Conservation (phyloP, 2,329 filamentous ascomycete genomes). For the Penicillium sp. region DNA sequence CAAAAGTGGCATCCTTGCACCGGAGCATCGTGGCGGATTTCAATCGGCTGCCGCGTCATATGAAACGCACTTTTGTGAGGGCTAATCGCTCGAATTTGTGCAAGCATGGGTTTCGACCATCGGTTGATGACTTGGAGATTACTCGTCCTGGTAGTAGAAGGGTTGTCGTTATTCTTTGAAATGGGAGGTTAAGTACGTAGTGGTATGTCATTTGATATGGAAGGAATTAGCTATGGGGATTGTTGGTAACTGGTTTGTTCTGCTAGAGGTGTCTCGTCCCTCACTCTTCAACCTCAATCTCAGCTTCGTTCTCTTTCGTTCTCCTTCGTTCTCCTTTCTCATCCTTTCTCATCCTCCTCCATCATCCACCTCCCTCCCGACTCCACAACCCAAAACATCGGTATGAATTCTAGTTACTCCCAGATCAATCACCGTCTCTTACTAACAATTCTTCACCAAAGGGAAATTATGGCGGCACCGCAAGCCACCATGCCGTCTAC, state of each 20-base stretch:
- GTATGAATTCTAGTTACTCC: too few species aligned
- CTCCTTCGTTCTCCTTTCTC: too few species aligned
- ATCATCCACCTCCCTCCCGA: too few species aligned
- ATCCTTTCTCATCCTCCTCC: too few species aligned
- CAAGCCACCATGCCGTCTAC: too few species aligned
- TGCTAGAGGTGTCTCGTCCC: not conserved
- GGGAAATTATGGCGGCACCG: too few species aligned
- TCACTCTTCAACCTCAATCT: too few species aligned
- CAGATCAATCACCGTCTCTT: too few species aligned
- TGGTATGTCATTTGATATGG: not conserved
- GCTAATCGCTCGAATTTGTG: not conserved
- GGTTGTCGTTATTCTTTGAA: not conserved
- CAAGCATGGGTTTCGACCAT: not conserved
- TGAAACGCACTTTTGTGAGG: not conserved
- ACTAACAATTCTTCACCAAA: too few species aligned
- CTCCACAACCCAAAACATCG: too few species aligned
- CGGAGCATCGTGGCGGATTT: slow-evolving; percentile 1
- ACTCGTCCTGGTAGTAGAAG: not conserved
- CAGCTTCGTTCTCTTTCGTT: too few species aligned
- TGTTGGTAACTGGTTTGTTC: not conserved
- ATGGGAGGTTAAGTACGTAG: not conserved
- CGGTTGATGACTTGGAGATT: not conserved
- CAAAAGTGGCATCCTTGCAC: not conserved
- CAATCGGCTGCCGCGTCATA: not conserved
- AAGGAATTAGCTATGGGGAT: not conserved